Conservation (phyloP, 2,329 filamentous ascomycete species). For the Calonectria naviculata region DNA sequence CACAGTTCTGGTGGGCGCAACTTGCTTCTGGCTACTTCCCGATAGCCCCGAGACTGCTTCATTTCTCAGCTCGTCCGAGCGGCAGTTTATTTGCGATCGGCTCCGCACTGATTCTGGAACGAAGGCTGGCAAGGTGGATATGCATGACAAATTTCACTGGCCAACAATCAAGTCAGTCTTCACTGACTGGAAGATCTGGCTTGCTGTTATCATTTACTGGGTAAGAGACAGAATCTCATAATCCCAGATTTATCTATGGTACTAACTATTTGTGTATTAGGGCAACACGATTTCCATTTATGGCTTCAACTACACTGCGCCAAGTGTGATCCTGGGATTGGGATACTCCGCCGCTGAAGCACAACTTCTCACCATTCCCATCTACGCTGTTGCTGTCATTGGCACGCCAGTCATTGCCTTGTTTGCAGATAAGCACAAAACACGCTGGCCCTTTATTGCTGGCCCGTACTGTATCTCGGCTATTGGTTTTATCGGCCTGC, state of each 20-base stretch:
- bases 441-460: conserved; percentile 9
- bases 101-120: background rate
- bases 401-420: background rate
- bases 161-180: background rate
- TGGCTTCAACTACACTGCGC: conserved; percentile 15
- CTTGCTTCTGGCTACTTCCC: background rate
- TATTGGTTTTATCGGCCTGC: background rate
- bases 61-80: background rate
- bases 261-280: background rate
- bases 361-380: conserved; percentile 15
- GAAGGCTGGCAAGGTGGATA: background rate
- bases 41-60: conserved; percentile 2
- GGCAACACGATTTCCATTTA: conserved; percentile 3
- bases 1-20: background rate
- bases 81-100: background rate
- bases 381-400: background rate
- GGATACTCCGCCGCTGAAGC: conserved; percentile 10
- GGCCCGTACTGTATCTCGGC: conserved; percentile 1
- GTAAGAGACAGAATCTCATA: background rate
- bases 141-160: conserved; percentile 8
- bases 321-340: conserved; percentile 1
- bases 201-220: conserved; percentile 16
- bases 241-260: background rate
- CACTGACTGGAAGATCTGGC: conserved; percentile 20
- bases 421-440: background rate